Evolutionary conservation across 2,329 filamentous ascomycete genomes (phyloP), one percentile per base, ranked within the genome.

Genomic region (Nothophaeocryptopus gaeumannii): DNA sequence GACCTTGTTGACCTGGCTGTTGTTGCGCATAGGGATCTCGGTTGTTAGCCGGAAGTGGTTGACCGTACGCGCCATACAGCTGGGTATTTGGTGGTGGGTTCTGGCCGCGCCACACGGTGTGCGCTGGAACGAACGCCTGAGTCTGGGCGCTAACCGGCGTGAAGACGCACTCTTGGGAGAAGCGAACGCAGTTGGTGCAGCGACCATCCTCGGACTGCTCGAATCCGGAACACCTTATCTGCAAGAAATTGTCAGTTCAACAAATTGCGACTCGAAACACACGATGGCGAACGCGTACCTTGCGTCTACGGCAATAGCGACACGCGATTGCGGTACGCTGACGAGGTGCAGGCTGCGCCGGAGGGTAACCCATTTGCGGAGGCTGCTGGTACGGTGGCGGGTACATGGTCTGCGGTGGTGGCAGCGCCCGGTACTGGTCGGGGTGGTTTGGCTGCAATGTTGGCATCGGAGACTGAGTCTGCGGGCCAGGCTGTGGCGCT

Each of bases 221-320:
- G 65, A 88, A 89, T 26, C 85, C 85, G 3, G 85, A 88, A 74
- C 85, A 89, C 52, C 85, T 83, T 67, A 88, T 88, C 85, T 88
- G 68, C 8, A 20, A 35, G 53, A 20, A 35, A 40, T 32, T 54
- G 20, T 26, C 20, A 26, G 20, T 8, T 50, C 53, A 53, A 49
- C 41, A 43, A 38, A 37, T 34, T 26, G 8, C 26, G 20, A 34
- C 12, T 34, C 38, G 29, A 38, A 34, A 38, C 11, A 16, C 10
- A 12, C 9, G 10, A 35, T 29, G 13, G 16, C 5, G n/a, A 45
- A 20, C 14, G 38, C 62, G 34, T 60, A 81, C 79, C 76, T 82
- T 82, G 64, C 79, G 74, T 66, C 79, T 73, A 50, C 79, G 70
- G 66, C 79, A 82, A 64, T 82, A 82, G 50, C 78, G 74, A 62